Conservation (phyloP, 805 yeast species). For the Schwanniomyces sp. region DNA sequence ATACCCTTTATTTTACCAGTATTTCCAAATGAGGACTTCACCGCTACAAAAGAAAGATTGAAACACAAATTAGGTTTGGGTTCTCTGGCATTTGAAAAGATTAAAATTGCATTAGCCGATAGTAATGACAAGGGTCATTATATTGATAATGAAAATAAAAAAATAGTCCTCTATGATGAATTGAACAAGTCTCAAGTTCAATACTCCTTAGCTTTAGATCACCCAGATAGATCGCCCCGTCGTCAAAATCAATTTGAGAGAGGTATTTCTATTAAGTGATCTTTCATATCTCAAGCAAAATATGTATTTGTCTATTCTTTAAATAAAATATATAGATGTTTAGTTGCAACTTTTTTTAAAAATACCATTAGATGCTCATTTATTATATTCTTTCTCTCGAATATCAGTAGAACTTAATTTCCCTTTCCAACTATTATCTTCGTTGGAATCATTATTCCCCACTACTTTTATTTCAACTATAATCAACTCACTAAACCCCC, state of each 20-base stretch:
- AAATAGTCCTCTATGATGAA: constrained; percentile 54
- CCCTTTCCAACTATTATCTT: constrained; percentile 52
- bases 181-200: constrained; percentile 36
- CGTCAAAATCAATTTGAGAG: constrained; percentile 36
- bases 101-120: constrained; percentile 61
- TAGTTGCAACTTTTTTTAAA: background rate
- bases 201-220: constrained; percentile 76
- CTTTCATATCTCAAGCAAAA: background rate
- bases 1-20: constrained; percentile 79
- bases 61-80: constrained; percentile 73
- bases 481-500: constrained; percentile 51
- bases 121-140: constrained; percentile 40
- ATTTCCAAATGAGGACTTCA: constrained; percentile 63
- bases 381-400: constrained; percentile 37
- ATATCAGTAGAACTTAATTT: constrained; percentile 86
- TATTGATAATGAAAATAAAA: constrained; percentile 51
- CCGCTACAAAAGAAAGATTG: constrained; percentile 64
- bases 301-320: background rate
- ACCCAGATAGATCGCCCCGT: constrained; percentile 73
- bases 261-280: constrained; percentile 41
- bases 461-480: constrained; percentile 47
- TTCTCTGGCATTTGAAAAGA: constrained; percentile 75
- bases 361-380: background rate
- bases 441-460: constrained; percentile 51
- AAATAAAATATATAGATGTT: background rate